These are phyloP conservation scores for Sordariomycetes sp. DNA, from an alignment of 2,329 filamentous ascomycete genomes.

Conservation along the genomic window DNA sequence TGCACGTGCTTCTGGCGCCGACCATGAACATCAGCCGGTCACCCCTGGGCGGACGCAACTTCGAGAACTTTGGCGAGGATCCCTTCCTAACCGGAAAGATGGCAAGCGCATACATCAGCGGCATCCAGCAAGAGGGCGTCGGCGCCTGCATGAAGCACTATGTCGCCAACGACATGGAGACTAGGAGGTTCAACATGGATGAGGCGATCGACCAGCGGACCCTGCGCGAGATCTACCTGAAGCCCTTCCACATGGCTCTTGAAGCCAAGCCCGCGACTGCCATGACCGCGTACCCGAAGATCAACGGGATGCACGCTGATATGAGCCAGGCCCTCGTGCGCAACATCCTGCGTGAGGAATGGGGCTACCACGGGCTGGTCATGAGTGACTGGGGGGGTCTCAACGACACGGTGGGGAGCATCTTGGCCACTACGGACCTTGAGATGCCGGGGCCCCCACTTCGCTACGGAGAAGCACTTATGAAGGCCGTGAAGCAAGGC, in stretches of 20 bases:
- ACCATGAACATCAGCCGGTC: constrained; percentile 74
- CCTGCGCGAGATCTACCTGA: constrained; percentile 29
- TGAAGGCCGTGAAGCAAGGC: constrained; percentile 9
- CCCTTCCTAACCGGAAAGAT: constrained; percentile 67
- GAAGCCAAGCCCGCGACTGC: constrained; percentile 11
- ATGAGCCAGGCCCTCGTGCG: constrained; percentile 24
- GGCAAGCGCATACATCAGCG: constrained; percentile 62
- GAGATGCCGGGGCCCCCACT: constrained; percentile 19
- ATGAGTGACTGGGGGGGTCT: constrained; percentile 33
- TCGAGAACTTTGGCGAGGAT: constrained; percentile 81
- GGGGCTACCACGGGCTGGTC: constrained; percentile 30
- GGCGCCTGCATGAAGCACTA: constrained; percentile 37
- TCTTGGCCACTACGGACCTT: constrained; percentile 13
- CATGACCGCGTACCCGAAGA: constrained; percentile 22
- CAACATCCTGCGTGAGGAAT: constrained; percentile 26
- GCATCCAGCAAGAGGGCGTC: constrained; percentile 42
- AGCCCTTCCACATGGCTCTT: constrained; percentile 36
- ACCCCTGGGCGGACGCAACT: constrained; percentile 75
- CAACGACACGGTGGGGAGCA: constrained; percentile 15
- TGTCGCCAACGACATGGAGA: constrained; percentile 31
- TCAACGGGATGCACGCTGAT: constrained; percentile 29
- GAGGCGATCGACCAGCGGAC: constrained; percentile 18
- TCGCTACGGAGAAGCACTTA: constrained; percentile 5
- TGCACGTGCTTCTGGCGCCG: constrained; percentile 61
- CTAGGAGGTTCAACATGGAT: constrained; percentile 17